Conservation (phyloP, 192 early-diverging fungal genomes). For the Coemansia sp. region DNA sequence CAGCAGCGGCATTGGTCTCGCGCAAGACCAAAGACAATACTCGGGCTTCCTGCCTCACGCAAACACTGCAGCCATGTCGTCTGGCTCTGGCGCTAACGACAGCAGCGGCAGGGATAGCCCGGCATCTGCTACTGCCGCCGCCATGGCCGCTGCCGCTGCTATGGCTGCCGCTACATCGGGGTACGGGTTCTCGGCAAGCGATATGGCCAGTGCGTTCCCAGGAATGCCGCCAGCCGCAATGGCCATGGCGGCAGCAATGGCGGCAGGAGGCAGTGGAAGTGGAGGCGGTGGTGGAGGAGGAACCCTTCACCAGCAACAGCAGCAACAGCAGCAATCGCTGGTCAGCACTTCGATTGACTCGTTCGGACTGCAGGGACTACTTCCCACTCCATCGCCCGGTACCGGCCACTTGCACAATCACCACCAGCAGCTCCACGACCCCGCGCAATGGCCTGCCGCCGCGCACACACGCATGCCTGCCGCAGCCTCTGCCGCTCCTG, state of each 20-base stretch:
- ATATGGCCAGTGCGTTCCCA: conserved; percentile 14
- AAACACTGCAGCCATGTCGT: too few species aligned
- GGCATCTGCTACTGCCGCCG: background rate
- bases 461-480: background rate
- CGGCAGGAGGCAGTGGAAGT: background rate
- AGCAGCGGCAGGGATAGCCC: background rate
- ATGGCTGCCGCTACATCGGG: conserved; percentile 11
- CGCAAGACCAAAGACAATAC: background rate
- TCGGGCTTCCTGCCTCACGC: background rate
- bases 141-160: conserved; percentile 17
- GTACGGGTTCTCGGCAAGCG: conserved; percentile 12
- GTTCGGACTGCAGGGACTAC: conserved; percentile 15
- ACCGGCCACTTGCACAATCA: background rate
- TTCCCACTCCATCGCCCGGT: conserved; percentile 11
- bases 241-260: conserved; percentile 8
- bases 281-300: background rate
- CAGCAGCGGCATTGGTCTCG: background rate
- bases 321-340: background rate
- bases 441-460: background rate
- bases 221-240: conserved; percentile 5
- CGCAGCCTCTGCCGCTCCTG: background rate
- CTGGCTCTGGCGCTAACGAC: background rate
- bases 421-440: background rate
- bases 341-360: conserved; percentile 5
- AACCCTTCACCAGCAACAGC: too few species aligned